Evolutionary conservation across 352 stramenopile genomes (phyloP).

Genomic region (Elongisporangium prolatum): DNA sequence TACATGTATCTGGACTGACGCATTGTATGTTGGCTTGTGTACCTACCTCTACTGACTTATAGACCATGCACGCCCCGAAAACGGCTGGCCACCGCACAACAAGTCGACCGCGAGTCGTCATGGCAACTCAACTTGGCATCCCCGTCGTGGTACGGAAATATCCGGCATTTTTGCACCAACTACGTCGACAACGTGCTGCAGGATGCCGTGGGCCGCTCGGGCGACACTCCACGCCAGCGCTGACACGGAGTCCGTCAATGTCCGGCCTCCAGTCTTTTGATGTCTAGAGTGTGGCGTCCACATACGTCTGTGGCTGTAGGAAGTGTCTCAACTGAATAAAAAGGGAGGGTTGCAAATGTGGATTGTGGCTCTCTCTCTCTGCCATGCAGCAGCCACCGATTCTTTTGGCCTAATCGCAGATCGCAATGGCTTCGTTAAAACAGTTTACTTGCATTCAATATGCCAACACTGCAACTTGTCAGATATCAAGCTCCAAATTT

Average conservation of each 20-base stretch:
- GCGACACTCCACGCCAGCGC: conserved; percentile 2
- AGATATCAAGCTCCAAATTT: not conserved
- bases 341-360: not conserved
- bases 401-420: not conserved
- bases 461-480: not conserved
- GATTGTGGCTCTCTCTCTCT: not conserved
- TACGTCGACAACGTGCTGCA: conserved; percentile 43
- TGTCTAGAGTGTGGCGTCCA: not conserved
- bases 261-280: not conserved
- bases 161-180: conserved; percentile 41
- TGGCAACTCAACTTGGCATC: conserved; percentile 2
- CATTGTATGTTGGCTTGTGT: conserved; percentile 9
- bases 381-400: not conserved
- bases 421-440: not conserved
- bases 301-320: conserved; percentile 2
- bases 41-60: conserved; percentile 1
- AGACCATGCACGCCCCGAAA: conserved; percentile 66
- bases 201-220: conserved; percentile 13
- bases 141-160: conserved; percentile 7
- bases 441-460: not conserved
- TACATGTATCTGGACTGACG: conserved; percentile 11
- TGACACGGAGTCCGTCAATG: conserved; percentile 2
- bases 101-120: conserved; percentile 44
- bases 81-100: conserved; percentile 47
- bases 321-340: conserved; percentile 1